These are phyloP conservation scores for Peronospora destructor DNA, from an alignment of 352 stramenopile species.

Conservation along the genomic window DNA sequence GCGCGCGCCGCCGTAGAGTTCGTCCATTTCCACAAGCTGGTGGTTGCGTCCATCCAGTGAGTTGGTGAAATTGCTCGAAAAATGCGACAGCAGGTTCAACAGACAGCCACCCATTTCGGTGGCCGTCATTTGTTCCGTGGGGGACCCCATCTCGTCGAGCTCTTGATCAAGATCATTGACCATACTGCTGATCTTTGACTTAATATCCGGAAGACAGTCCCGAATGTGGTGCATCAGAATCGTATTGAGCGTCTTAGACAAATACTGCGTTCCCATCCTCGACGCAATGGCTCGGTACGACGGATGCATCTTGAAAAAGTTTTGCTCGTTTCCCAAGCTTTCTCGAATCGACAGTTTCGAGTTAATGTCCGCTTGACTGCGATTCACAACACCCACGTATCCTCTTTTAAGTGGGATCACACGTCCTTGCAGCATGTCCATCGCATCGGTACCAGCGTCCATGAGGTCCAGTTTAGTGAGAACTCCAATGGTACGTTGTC, in stretches of 20 bases:
- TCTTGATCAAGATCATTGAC: constrained; percentile 92
- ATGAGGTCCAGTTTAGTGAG: constrained; percentile 99
- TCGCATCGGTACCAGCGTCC: constrained; percentile 98
- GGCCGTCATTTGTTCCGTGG: constrained; percentile 82
- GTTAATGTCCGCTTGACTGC: constrained; percentile 98
- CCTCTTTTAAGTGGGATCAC: constrained; percentile 96
- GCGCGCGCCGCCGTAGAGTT: constrained; percentile 94
- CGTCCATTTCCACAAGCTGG: constrained; percentile 82
- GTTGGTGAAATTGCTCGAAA: constrained; percentile 86
- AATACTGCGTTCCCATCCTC: constrained; percentile 94
- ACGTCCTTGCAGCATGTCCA: constrained; percentile 93
- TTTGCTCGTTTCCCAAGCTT: constrained; percentile 91
- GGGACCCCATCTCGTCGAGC: constrained; percentile 91
- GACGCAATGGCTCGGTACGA: constrained; percentile 89
- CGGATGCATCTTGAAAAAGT: constrained; percentile 97
- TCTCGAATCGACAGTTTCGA: constrained; percentile 92
- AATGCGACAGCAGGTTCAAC: constrained; percentile 92
- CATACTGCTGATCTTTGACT: constrained; percentile 95
- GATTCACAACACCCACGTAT: constrained; percentile 98
- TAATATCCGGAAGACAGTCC: constrained; percentile 97
- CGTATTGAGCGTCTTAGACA: constrained; percentile 95
- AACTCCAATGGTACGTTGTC: constrained; percentile 97
- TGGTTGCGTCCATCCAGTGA: constrained; percentile 84
- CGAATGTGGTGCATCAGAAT: constrained; percentile 99
- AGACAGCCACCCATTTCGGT: constrained; percentile 91